These are phyloP conservation scores for Myochromella boudieri DNA, from an alignment of 768 basidiomycete species.

Conservation along the genomic window DNA sequence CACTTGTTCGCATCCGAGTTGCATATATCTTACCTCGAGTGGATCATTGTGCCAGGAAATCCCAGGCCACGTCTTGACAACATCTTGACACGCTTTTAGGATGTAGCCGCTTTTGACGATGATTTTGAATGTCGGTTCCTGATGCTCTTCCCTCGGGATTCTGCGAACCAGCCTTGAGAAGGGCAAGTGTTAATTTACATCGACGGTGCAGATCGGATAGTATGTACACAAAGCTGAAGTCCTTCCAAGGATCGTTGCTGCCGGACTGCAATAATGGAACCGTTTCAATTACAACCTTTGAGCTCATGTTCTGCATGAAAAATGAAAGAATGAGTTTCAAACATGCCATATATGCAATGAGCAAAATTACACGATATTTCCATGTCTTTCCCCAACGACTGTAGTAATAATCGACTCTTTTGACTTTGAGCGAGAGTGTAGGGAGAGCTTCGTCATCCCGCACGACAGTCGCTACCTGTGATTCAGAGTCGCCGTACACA, in stretches of 20 bases:
- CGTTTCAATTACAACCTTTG: constrained; percentile 50
- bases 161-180: constrained; percentile 48
- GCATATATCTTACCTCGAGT: constrained; percentile 40
- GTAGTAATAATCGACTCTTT: constrained; percentile 61
- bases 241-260: constrained; percentile 55
- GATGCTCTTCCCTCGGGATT: constrained; percentile 37
- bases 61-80: constrained; percentile 57
- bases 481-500: constrained; percentile 27
- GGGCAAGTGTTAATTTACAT: too few relatives aligned
- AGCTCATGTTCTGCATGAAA: constrained; percentile 46
- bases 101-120: constrained; percentile 61
- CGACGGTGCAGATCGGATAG: not conserved
- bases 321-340: too few relatives aligned
- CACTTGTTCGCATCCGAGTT: not conserved
- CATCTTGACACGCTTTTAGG: constrained; percentile 55
- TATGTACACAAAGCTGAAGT: constrained; percentile 53
- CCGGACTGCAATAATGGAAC: constrained; percentile 37
- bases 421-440: constrained; percentile 52
- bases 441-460: constrained; percentile 35
- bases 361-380: constrained; percentile 48
- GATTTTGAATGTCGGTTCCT: constrained; percentile 48
- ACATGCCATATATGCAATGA: too few relatives aligned
- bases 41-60: constrained; percentile 63
- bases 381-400: constrained; percentile 55
- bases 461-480: constrained; percentile 31